phyloP scores from a whole-genome alignment of 352 stramenopile species.

The Globisporangium ultimum region DNA sequence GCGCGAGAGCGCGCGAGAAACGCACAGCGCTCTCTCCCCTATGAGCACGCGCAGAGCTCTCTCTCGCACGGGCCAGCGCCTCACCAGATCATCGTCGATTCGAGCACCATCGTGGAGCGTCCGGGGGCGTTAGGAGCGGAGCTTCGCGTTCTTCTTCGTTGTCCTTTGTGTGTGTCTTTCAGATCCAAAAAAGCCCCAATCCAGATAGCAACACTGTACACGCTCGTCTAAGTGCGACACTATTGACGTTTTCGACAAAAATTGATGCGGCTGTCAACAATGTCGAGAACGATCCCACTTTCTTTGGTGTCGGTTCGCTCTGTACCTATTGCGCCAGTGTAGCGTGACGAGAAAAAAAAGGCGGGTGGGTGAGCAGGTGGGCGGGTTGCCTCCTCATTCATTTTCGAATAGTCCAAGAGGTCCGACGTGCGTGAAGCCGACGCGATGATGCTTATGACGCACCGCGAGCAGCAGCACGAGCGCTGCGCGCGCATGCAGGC shows the following conservation, averaged over 20 bases:
- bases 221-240: background rate
- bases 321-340: conserved; percentile 7
- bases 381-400: background rate
- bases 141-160: conserved; percentile 4
- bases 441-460: conserved; percentile 8
- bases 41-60: too few relatives aligned
- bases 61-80: conserved; percentile 3
- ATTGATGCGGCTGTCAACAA: background rate
- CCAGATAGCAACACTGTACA: background rate
- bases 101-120: conserved; percentile 65
- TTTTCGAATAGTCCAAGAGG: conserved; percentile 10
- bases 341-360: background rate
- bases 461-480: conserved; percentile 13
- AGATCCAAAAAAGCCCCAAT: conserved; percentile 4
- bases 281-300: background rate
- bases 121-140: background rate
- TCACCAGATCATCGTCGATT: conserved; percentile 88
- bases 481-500: background rate
- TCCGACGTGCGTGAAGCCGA: conserved; percentile 1
- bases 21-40: too few relatives aligned
- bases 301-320: conserved; percentile 1
- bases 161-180: conserved; percentile 13
- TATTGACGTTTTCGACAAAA: background rate
- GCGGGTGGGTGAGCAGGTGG: background rate
- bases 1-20: background rate